Evolutionary conservation across 306 rosid genomes (phyloP).

Genomic region (Abrus precatorius): DNA sequence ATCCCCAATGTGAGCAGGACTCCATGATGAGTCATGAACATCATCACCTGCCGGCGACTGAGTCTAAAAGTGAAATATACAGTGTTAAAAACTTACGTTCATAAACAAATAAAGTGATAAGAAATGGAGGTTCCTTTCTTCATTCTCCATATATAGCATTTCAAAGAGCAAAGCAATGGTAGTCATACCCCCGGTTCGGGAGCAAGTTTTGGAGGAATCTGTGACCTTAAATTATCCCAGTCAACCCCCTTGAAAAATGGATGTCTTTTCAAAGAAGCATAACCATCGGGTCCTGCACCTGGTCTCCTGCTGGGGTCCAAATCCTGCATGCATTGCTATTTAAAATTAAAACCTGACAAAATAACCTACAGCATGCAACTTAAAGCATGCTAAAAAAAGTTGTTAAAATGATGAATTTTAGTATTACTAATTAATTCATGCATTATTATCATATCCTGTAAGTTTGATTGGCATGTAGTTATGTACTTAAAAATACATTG

Average conservation of each 20-base stretch:
- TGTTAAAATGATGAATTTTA: constrained; percentile 7
- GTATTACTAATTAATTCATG: background rate
- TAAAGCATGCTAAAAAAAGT: constrained; percentile 24
- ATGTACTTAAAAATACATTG: background rate
- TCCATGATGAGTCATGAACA: constrained; percentile 73
- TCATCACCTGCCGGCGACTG: constrained; percentile 67
- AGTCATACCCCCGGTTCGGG: constrained; percentile 70
- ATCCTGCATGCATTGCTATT: constrained; percentile 65
- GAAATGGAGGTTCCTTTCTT: constrained; percentile 21
- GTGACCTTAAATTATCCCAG: constrained; percentile 75
- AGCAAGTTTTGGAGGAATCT: constrained; percentile 85
- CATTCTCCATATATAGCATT: constrained; percentile 38
- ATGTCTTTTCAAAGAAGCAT: constrained; percentile 75
- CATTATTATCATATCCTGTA: background rate
- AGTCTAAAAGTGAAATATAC: constrained; percentile 49
- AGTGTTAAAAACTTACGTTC: constrained; percentile 20
- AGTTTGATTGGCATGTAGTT: background rate
- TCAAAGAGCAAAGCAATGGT: constrained; percentile 34
- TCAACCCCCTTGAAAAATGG: constrained; percentile 87
- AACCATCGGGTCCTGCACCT: constrained; percentile 92
- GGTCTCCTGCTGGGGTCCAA: constrained; percentile 89
- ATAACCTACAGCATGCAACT: constrained; percentile 39
- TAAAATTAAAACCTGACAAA: constrained; percentile 31
- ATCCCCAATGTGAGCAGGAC: constrained; percentile 87
- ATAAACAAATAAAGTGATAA: constrained; percentile 29